Base-by-base conservation (phyloP, 2,329 filamentous ascomycete species). In the Alternaria infectoria region DNA sequence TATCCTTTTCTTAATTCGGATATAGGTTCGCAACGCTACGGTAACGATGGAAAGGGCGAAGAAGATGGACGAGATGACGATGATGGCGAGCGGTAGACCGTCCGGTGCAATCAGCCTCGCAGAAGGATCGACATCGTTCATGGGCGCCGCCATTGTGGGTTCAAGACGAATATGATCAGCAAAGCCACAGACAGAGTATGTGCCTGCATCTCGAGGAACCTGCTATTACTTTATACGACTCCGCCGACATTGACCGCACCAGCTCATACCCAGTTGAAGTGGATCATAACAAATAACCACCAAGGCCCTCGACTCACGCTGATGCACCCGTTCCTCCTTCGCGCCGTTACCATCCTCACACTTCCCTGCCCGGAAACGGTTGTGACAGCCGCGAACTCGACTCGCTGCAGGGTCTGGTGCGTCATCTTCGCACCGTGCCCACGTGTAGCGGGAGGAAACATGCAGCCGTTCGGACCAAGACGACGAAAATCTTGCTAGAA, bases 81-180 rank as follows among this genome's bases (percentile, higher is more conserved):
- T 54, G 32, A 72, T 70, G 11, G 69, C 65, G 23, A 72, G 54
- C 19, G 70, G 68, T 1, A 72, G 49, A 13, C 67, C 69, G 59
- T 67, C 61, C 12, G 64, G 67, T 6, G 40, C 5, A 28, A 71
- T 68, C 7, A 66, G 58, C 46, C 62, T 66, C 30, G 47, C 58
- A 15, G 44, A 45, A 6, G 65, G 69, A 62, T 71, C 66, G 19
- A 68, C 60, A 32, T 51, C 17, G 11, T 9, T 32, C 47, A 15
- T 0, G 17, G 26, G 47, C 7, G 47, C 4, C 2, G 26, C n/a
- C 26, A 51, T 32, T 32, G 26, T 32, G 19, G n/a, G 1, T 21
- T 51, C 12, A 32, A 32, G 47, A 21, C 47, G 17, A 21, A 17
- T 21, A 21, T 21, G 26, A 3, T 4, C 2, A 21, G 19, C 47